A percentile compares a stretch with the other conserved stretches of the same genome.
Conservation (phyloP, 495 filamentous ascomycete genomes). For the Penicillium mononematosum region DNA sequence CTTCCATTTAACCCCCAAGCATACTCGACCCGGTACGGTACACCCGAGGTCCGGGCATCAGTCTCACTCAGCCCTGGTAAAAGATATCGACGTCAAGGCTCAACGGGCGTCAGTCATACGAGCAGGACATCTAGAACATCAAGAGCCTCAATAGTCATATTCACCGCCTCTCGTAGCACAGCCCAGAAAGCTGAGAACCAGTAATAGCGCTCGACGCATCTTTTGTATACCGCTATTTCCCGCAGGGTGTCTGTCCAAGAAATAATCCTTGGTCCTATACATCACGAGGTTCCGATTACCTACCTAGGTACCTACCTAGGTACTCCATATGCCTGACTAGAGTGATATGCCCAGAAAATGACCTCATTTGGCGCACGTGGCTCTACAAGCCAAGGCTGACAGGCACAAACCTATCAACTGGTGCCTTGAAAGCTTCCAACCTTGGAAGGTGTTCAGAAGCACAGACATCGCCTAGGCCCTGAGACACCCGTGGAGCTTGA, state of each 20-base stretch:
- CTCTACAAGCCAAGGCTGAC: background rate
- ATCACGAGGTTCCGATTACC: background rate
- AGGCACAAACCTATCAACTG: background rate
- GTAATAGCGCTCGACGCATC: background rate
- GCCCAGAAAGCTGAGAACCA: background rate
- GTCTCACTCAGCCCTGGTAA: constrained; percentile 1
- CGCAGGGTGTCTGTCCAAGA: background rate
- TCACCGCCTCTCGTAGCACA: background rate
- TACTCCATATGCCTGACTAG: background rate
- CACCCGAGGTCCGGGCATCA: background rate
- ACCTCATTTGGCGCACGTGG: constrained; percentile 13
- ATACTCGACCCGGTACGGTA: background rate
- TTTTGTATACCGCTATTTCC: background rate
- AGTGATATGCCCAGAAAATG: background rate
- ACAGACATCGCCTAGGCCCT: background rate
- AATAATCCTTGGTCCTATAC: background rate
- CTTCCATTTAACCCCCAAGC: background rate
- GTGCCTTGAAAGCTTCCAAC: background rate
- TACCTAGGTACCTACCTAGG: no score
- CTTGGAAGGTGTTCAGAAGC: background rate
- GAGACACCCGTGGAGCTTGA: background rate
- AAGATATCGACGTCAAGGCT: background rate
- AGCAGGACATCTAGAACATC: background rate
- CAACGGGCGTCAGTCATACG: background rate
- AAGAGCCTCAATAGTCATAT: constrained; percentile 5